Base-by-base conservation (phyloP, 2,329 filamentous ascomycete species). In the Ceratocystis papillata region DNA sequence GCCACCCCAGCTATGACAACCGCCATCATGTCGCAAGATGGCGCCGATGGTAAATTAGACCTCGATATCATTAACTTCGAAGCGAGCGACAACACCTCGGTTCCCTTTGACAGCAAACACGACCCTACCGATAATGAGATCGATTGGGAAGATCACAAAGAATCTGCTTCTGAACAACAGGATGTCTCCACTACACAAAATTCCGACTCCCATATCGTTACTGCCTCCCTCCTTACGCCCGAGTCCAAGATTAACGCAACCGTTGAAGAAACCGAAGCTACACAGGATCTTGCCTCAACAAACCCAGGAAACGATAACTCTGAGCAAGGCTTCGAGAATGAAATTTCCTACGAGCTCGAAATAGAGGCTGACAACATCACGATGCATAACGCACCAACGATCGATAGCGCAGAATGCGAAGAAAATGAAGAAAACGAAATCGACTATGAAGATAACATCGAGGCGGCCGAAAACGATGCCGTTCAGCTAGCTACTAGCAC, bases 11-110 rank as follows among this genome's bases (percentile, higher is more conserved):
- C 37, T 3, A 69, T 69, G 69, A 59, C 66, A n/a, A 65, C 69
- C 44, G 67, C 69, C 55, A 33, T 67, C 30, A 61, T 65, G 37
- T 46, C 70, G 45, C 72, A 73, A 41, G 68, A 70, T 41, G 69
- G 67, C 46, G 62, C 72, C 6, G 72, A 71, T 25, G 65, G 62
- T 4, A 70, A 69, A 28, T 67, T 69, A 6, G 73, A 75, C 48
- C 72, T 76, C 15, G 76, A 77, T 65, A 69, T 76, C 28, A 75
- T 77, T 62, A 73, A 75, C 66, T 77, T 76, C 50, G 76, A 77
- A 37, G 75, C 53, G 20, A 68, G 72, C 63, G 76, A 71, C 55
- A 59, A 45, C 17, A 50, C 33, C 12, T 20, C 65, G 22, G 45
- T 53, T 8, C 20, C 61, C 10, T 62, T 41, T n/a, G 28, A 57